Evolutionary conservation across 2,329 filamentous ascomycete genomes (phyloP), one percentile per base, ranked within the genome.

Genomic region (Annulohypoxylon truncatum): DNA sequence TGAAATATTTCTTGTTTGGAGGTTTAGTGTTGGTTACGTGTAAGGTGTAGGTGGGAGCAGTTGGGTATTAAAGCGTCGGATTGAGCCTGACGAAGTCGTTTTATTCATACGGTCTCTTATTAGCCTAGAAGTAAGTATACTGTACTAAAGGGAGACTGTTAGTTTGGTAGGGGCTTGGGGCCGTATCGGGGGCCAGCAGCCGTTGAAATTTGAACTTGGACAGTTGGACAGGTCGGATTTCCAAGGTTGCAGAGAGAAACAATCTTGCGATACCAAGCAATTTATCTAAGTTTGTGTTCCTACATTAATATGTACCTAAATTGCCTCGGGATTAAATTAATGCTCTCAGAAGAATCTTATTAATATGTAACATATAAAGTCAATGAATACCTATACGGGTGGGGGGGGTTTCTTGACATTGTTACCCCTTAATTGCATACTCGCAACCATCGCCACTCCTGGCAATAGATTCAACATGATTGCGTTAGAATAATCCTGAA

Each of bases 11-110:
- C 18, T 38, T 20, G 18, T 15, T 20, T 35, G 15, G 28, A 38
- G 18, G 28, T 47, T 38, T n/a, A 2, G 7, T 38, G 13, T 5
- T 56, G 53, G 40, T 20, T 47, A 26, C 52, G 38, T 61, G 51
- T 47, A 60, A 42, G 42, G 33, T 35, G 33, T 6, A 35, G 13
- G 33, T 40, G 48, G 50, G 50, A 12, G 40, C 22, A 44, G 31
- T 62, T 62, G 59, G 59, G 59, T 62, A 42, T 20, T 42, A 42
- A 42, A 42, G 38, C 38, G 38, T 42, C 22, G 18, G 22, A 42
- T 42, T 22, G 38, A 61, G 58, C 58, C 50, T 50, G 51, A 61
- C 58, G 51, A 42, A 47, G 40, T 38, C 26, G 35, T 26, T 22
- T 29, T 24, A 52, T 33, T 50, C 33, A 12, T 13, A 46, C 42